These are phyloP conservation scores for Ceratocystis cacaofunesta DNA, from an alignment of 2,329 filamentous ascomycete genomes.

Conservation along the genomic window DNA sequence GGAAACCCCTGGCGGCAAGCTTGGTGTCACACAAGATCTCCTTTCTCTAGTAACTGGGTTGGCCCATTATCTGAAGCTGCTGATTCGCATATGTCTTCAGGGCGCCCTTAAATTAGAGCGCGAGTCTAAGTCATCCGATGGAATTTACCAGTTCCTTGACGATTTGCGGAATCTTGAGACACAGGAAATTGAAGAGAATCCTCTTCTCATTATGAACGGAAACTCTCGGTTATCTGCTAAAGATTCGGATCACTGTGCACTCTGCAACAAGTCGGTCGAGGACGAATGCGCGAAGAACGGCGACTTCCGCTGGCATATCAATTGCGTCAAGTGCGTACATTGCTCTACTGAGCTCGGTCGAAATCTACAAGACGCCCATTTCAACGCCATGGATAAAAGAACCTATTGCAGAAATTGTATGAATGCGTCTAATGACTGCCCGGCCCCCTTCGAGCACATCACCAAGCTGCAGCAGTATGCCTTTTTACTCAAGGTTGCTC, in stretches of 20 bases:
- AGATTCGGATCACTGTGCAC: slow-evolving; percentile 69
- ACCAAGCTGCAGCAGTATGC: slow-evolving; percentile 88
- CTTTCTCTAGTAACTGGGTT: slow-evolving; percentile 91
- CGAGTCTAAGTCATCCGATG: slow-evolving; percentile 58
- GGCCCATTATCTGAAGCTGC: slow-evolving; percentile 90
- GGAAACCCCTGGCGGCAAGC: slow-evolving; percentile 73
- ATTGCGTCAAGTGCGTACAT: slow-evolving; percentile 63
- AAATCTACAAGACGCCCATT: slow-evolving; percentile 52
- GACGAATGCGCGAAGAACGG: slow-evolving; percentile 73
- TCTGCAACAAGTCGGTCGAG: slow-evolving; percentile 78
- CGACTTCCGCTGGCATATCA: slow-evolving; percentile 68
- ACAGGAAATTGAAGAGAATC: slow-evolving; percentile 53
- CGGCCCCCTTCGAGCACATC: slow-evolving; percentile 51
- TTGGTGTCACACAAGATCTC: slow-evolving; percentile 95
- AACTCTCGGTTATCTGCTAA: slow-evolving; percentile 54
- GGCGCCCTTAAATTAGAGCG: slow-evolving; percentile 82
- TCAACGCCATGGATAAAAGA: slow-evolving; percentile 51
- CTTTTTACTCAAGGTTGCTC: slow-evolving; percentile 77
- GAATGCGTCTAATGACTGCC: slow-evolving; percentile 37
- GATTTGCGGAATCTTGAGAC: slow-evolving; percentile 58
- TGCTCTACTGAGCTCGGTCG: slow-evolving; percentile 51
- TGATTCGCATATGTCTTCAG: slow-evolving; percentile 93
- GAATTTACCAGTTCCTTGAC: slow-evolving; percentile 68
- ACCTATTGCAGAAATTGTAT: slow-evolving; percentile 59
- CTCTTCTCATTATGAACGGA: slow-evolving; percentile 49